Evolutionary conservation across 2,329 filamentous ascomycete species (phyloP).

Genomic region (Tolypocladium album): DNA sequence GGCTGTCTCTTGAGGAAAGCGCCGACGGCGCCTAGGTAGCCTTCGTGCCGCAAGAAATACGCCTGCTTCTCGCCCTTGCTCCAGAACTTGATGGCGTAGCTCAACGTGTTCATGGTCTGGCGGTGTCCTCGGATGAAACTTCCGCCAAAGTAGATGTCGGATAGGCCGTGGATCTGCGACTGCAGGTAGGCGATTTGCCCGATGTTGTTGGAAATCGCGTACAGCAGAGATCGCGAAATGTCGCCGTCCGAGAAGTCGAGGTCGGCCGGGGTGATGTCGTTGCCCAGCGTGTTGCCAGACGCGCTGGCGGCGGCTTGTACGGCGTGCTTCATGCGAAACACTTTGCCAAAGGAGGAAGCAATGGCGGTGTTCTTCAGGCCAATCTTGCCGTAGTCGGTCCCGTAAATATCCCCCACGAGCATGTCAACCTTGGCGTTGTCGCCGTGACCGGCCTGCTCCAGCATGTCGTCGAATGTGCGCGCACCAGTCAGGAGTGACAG

Average conservation of each 20-base stretch:
- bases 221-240: constrained; percentile 82
- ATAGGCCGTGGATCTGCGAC: constrained; percentile 83
- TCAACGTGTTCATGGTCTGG: constrained; percentile 95
- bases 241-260: constrained; percentile 63
- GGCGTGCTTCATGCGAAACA: constrained; percentile 83
- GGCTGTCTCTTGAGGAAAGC: constrained; percentile 90
- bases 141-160: constrained; percentile 94
- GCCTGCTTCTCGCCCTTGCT: constrained; percentile 87
- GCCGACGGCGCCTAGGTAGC: constrained; percentile 86
- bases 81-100: constrained; percentile 97
- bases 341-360: constrained; percentile 92
- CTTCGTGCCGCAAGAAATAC: constrained; percentile 91
- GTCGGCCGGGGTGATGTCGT: constrained; percentile 27
- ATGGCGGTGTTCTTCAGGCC: constrained; percentile 93
- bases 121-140: constrained; percentile 93
- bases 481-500: constrained; percentile 88
- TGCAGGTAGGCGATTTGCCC: constrained; percentile 97
- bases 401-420: constrained; percentile 96
- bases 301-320: constrained; percentile 80
- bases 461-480: constrained; percentile 94
- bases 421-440: constrained; percentile 94
- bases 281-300: constrained; percentile 44
- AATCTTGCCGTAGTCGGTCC: constrained; percentile 90
- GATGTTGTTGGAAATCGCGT: constrained; percentile 96
- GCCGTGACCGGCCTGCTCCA: constrained; percentile 78